Base-by-base conservation (phyloP, 352 stramenopile species). In the Pseudoperonospora humuli region DNA sequence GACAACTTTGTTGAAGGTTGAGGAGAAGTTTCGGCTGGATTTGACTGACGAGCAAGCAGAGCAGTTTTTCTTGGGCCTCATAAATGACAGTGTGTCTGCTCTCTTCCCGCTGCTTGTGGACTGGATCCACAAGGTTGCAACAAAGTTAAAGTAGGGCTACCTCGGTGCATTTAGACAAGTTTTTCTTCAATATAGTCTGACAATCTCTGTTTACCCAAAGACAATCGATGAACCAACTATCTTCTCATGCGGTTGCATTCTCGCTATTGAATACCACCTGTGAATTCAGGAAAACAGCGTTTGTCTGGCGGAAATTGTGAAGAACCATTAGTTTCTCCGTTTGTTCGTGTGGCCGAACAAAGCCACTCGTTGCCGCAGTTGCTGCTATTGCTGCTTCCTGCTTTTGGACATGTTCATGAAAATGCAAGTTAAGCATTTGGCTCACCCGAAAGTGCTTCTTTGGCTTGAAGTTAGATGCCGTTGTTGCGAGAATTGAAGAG, bases 21-120 rank as follows among this genome's bases (percentile, higher is more conserved):
- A 98, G 64, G 94, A 98, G 44, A 90, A 96, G 26, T 98, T 99
- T 61, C 84, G 93, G 14, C 71, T 99, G 31, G 95, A 99, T 55
- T 68, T 99, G 25, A 97, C 84, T 7, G 95, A 99, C 64, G 95
- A 98, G 56, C 86, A 98, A 57, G 95, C 96, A 4, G 96, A 99
- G 47, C 73, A 93, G 24, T 98, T 97, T 70, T 99, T 99, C 57
- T 58, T 98, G 7, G 76, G 72, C 4, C 80, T 99, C 19, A 98
- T 99, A 54, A 91, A 85, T 45, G 93, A 98, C 53, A 97, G 86
- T 56, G 78, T 98, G 21, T 86, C 75, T 23, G 93, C 95, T 14
- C 70, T 98, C 54, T 74, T 93, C 59, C 82, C 81, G 9, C 65
- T 91, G 36, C 61, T 96, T 45, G 73, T 93, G 39, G 85, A 96